Base-by-base conservation (phyloP, 495 filamentous ascomycete genomes). In the Sphaerosporella brunnea region DNA sequence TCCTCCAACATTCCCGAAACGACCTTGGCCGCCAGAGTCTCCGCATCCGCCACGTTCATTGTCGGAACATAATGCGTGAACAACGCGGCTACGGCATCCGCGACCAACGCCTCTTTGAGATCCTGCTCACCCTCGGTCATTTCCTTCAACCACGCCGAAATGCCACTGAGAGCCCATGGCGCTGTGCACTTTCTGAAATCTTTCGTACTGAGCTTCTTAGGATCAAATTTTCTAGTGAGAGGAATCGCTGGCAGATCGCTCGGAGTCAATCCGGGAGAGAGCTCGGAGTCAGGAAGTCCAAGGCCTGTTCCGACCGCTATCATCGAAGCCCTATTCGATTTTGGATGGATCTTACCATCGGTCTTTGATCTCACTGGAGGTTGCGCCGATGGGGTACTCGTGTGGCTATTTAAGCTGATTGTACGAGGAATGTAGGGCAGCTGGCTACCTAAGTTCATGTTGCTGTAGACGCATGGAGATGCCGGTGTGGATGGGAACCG, bases 21-120 rank as follows among this genome's bases (percentile, higher is more conserved):
- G 1, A 94, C 82, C 41, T 73, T 76, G 36, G 77, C 72, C 38
- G 82, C 80, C 18, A 99, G 68, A 4, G 79, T 78, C 60, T 99
- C 90, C 1, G 92, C 92, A 69, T 96, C 90, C 1, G 90, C 86
- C 37, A 85, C 86, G 56, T 99, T 96, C 90, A 99, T 96, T 0
- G 88, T 99, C 1, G 92, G 86, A 1, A 99, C 86, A 63, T 93
- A 94, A 65, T 86, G 77, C 13, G 86, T 93, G 61, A 99, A 96
- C 18, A 99, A 67, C 7, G 78, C 83, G 19, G 94, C 78, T 35
- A 96, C 73, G 1, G 82, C 87, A 45, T 95, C 86, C 25, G 80
- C 77, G 37, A 96, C 73, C 3, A 80, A 76, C 47, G 81, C 78
- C 56, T 82, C 73, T 55, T 80, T 83, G 19, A 99, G 71, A 64